Evolutionary conservation across 345 rosid species (phyloP).

Genomic region (Salix arbutifolia): DNA sequence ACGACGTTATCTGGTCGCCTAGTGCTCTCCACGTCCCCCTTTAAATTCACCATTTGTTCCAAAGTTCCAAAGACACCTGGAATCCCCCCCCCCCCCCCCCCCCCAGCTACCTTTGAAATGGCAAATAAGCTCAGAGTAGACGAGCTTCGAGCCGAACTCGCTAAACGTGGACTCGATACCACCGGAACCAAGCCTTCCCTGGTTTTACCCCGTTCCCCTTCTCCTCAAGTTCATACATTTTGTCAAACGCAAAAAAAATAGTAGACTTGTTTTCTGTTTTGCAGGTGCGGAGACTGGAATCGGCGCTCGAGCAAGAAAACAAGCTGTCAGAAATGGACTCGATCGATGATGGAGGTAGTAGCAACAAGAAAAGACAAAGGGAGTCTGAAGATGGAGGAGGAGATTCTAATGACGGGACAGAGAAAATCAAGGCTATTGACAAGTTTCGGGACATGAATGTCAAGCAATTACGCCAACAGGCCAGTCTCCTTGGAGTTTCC

Average conservation of each 20-base stretch:
- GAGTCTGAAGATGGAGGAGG: conserved; percentile 13
- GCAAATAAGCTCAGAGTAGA: conserved; percentile 55
- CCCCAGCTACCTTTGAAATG: conserved; percentile 24
- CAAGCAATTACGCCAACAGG: conserved; percentile 69
- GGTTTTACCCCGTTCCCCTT: conserved; percentile 23
- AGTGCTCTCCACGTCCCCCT: no score
- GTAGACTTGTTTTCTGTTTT: background rate
- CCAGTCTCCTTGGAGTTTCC: conserved; percentile 46
- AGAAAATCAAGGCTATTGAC: conserved; percentile 45
- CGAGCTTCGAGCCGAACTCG: conserved; percentile 64
- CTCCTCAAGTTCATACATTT: background rate
- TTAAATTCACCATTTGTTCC: no score
- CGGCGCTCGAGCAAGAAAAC: conserved; percentile 44
- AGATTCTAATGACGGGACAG: conserved; percentile 1
- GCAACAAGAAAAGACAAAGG: conserved; percentile 45
- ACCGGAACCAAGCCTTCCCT: conserved; percentile 58
- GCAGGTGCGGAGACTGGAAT: conserved; percentile 59
- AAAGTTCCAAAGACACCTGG: background rate
- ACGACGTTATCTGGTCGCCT: no score
- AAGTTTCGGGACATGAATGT: conserved; percentile 53
- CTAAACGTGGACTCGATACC: conserved; percentile 59
- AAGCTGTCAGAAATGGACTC: conserved; percentile 12
- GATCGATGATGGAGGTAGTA: conserved; percentile 1
- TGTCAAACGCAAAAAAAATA: no score
- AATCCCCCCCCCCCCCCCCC: background rate